Evolutionary conservation across 441 rosid genomes (phyloP).

Genomic region (Bruguiera hainesii): DNA sequence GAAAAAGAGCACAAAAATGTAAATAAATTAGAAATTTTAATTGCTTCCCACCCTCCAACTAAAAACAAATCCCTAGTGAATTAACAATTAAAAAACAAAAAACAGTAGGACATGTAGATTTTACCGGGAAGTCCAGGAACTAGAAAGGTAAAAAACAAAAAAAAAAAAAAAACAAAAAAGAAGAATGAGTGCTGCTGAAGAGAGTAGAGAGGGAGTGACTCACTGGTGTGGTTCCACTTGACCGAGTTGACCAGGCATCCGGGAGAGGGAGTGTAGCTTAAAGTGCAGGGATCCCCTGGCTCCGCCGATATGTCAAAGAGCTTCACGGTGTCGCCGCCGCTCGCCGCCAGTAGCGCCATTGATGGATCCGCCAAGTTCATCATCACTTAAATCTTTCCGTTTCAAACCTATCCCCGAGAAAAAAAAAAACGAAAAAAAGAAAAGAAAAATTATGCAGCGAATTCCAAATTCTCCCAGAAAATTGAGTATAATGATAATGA

Average conservation of each 20-base stretch:
- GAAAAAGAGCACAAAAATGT: too few relatives aligned
- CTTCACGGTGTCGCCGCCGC: slow-evolving; percentile 92
- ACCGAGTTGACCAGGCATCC: slow-evolving; percentile 69
- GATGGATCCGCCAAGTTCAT: slow-evolving; percentile 67
- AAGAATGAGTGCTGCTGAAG: not conserved
- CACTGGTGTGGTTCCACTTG: slow-evolving; percentile 93
- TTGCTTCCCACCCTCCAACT: too few relatives aligned
- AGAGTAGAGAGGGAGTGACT: slow-evolving; percentile 22
- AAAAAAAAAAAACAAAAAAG: not conserved
- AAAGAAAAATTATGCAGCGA: not conserved
- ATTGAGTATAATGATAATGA: not conserved
- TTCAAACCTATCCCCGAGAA: slow-evolving; percentile 7
- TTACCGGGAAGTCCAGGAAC: not conserved
- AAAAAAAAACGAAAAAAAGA: not conserved
- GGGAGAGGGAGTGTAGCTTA: slow-evolving; percentile 76
- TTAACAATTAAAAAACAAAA: too few relatives aligned
- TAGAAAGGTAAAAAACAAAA: not conserved
- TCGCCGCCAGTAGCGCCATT: slow-evolving; percentile 61
- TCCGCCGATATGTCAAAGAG: slow-evolving; percentile 71
- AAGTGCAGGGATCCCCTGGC: slow-evolving; percentile 72
- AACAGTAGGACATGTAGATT: too few relatives aligned
- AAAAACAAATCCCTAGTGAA: too few relatives aligned
- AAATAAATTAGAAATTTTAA: too few relatives aligned
- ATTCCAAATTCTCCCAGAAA: slow-evolving; percentile 12
- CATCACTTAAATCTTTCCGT: slow-evolving; percentile 11